These are phyloP conservation scores for Kuraishia ogatae DNA, from an alignment of 805 yeast genomes.

Conservation along the genomic window DNA sequence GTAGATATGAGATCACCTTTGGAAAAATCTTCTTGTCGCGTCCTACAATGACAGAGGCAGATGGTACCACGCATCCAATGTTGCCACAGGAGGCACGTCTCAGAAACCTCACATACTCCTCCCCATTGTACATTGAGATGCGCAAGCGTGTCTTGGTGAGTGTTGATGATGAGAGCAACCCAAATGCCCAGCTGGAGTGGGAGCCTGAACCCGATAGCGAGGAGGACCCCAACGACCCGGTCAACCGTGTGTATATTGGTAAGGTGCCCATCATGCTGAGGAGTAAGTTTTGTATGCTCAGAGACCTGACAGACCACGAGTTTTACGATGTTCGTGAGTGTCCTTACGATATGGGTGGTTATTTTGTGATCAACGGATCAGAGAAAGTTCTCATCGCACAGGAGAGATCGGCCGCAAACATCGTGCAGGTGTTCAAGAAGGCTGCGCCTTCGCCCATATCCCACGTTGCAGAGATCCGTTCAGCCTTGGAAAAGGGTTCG, in stretches of 20 bases:
- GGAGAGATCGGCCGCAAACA: constrained; percentile 97
- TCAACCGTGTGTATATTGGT: constrained; percentile 78
- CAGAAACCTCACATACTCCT: constrained; percentile 91
- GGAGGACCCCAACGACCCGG: constrained; percentile 58
- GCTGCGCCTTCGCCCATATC: constrained; percentile 96
- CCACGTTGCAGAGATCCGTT: constrained; percentile 92
- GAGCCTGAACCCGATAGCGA: constrained; percentile 35
- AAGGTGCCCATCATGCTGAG: constrained; percentile 97
- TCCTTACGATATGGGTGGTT: constrained; percentile 99
- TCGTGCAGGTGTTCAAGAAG: constrained; percentile 96
- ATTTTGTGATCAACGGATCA: constrained; percentile 95
- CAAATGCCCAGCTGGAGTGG: constrained; percentile 53
- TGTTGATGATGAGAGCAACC: constrained; percentile 55
- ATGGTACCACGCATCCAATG: constrained; percentile 98
- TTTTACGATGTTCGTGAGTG: constrained; percentile 94
- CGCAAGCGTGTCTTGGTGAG: constrained; percentile 81
- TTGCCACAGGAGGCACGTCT: constrained; percentile 97
- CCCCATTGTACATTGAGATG: constrained; percentile 95
- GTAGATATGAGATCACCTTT: constrained; percentile 93
- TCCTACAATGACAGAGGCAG: constrained; percentile 98
- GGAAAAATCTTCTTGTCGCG: constrained; percentile 95
- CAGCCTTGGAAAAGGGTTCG: constrained; percentile 96
- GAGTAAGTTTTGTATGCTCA: constrained; percentile 89
- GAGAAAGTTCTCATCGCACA: constrained; percentile 98
- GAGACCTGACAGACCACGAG: constrained; percentile 86